phyloP scores from a whole-genome alignment of 306 rosid species.

The Dalbergia cultrata region DNA sequence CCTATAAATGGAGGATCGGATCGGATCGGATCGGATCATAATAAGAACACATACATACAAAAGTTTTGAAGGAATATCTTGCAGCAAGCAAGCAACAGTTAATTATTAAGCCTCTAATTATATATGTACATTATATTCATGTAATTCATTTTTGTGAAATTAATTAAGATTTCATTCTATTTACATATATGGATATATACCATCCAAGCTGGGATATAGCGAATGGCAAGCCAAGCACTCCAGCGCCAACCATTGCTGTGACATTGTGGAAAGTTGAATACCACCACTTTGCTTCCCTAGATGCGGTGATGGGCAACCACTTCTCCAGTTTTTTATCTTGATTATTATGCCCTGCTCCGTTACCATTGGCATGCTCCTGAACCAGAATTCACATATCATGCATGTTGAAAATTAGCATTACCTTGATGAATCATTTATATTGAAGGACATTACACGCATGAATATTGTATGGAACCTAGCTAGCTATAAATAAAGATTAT shows the following conservation, averaged over 20 bases:
- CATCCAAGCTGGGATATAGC: conserved; percentile 58
- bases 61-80: too few relatives aligned
- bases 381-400: background rate
- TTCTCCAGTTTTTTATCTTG: conserved; percentile 15
- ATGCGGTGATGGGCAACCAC: conserved; percentile 45
- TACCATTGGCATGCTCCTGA: conserved; percentile 10
- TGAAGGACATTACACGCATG: background rate
- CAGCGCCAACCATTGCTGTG: conserved; percentile 65
- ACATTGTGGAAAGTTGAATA: conserved; percentile 60
- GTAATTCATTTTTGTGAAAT: too few relatives aligned
- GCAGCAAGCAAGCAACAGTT: too few relatives aligned
- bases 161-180: too few relatives aligned
- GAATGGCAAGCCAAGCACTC: conserved; percentile 53
- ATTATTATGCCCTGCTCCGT: background rate
- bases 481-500: background rate
- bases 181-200: conserved; percentile 15
- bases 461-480: background rate
- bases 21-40: too few relatives aligned
- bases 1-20: too few relatives aligned
- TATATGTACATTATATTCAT: too few relatives aligned
- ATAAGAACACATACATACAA: too few relatives aligned
- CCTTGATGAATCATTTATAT: background rate
- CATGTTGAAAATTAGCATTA: background rate
- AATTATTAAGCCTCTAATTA: too few relatives aligned
- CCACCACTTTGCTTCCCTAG: conserved; percentile 61